Conservation (phyloP, 2,329 filamentous ascomycete genomes). For the Pseudogymnoascus sp. region DNA sequence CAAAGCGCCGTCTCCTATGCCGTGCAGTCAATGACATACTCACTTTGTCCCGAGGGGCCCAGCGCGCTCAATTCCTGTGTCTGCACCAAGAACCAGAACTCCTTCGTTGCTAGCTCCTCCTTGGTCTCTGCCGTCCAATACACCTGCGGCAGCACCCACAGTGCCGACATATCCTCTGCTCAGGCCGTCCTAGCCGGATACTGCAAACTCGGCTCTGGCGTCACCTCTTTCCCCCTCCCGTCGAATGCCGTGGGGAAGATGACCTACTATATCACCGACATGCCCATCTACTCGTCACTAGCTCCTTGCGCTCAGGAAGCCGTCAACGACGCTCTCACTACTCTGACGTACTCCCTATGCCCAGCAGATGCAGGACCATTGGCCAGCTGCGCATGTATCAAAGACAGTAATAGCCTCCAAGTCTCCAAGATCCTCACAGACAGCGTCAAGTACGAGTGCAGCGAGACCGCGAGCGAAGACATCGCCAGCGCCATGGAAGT, state of each 20-base stretch:
- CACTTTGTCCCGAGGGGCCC: conserved; percentile 34
- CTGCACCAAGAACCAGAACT: conserved; percentile 45
- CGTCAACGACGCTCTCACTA: conserved; percentile 36
- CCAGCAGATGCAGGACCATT: conserved; percentile 41
- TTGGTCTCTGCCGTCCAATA: conserved; percentile 39
- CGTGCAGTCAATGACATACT: conserved; percentile 28
- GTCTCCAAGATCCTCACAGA: conserved; percentile 40
- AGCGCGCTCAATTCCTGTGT: conserved; percentile 43
- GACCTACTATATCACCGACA: conserved; percentile 48
- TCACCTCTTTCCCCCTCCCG: conserved; percentile 41
- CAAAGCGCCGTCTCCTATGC: conserved; percentile 32
- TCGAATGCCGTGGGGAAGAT: conserved; percentile 45
- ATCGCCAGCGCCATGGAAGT: conserved; percentile 41
- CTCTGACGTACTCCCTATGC: conserved; percentile 36
- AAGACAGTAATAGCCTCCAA: conserved; percentile 38
- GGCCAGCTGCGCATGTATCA: conserved; percentile 47
- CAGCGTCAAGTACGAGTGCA: conserved; percentile 39
- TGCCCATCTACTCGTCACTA: conserved; percentile 40
- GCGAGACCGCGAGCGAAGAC: conserved; percentile 37
- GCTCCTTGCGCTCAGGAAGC: conserved; percentile 39
- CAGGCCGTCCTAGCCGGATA: conserved; percentile 45
- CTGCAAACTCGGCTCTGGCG: conserved; percentile 44
- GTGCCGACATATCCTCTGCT: conserved; percentile 41
- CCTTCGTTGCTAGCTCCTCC: conserved; percentile 34
- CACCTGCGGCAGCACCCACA: conserved; percentile 39